Percentiles rank a stretch among this genome's conserved stretches.
These are phyloP conservation scores for Sphagnum contortum DNA, from an alignment of 225 moss, liverwort and hornwort species.

Conservation along the genomic window DNA sequence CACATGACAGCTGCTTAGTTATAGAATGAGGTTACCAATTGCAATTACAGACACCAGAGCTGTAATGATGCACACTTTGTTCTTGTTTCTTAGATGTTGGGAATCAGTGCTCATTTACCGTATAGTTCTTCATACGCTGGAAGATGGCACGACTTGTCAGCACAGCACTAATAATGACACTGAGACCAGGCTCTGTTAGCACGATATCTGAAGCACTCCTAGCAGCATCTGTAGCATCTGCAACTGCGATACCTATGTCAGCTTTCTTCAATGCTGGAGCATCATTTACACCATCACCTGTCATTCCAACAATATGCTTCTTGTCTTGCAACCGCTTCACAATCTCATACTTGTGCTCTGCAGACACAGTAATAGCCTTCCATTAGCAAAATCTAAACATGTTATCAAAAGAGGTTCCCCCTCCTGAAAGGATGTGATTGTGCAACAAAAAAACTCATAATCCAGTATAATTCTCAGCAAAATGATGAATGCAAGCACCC, in stretches of 20 bases:
- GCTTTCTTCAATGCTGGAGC: slow-evolving; percentile 91
- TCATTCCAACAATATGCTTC: slow-evolving; percentile 78
- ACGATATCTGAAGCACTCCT: slow-evolving; percentile 77
- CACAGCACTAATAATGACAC: slow-evolving; percentile 78
- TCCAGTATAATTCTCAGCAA: too few species aligned
- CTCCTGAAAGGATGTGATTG: too few species aligned
- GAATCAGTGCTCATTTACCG: slow-evolving; percentile 17
- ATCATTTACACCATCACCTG: slow-evolving; percentile 90
- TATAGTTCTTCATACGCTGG: slow-evolving; percentile 86
- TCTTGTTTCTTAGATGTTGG: too few species aligned
- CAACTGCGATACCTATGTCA: slow-evolving; percentile 90
- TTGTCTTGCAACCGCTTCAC: slow-evolving; percentile 51
- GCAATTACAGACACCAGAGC: too few species aligned
- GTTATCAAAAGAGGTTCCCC: too few species aligned
- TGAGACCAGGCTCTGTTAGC: slow-evolving; percentile 79
- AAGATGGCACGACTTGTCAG: slow-evolving; percentile 68
- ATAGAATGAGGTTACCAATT: too few species aligned
- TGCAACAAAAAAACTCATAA: too few species aligned
- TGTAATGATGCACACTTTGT: too few species aligned
- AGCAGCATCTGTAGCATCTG: slow-evolving; percentile 84
- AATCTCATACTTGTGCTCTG: slow-evolving; percentile 89
- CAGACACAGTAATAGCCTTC: not conserved
- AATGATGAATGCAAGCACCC: too few species aligned
- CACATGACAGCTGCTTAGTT: not conserved
- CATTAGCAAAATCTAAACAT: too few species aligned